phyloP scores from a whole-genome alignment of 352 stramenopile genomes.

The Phytopythium delawarense region DNA sequence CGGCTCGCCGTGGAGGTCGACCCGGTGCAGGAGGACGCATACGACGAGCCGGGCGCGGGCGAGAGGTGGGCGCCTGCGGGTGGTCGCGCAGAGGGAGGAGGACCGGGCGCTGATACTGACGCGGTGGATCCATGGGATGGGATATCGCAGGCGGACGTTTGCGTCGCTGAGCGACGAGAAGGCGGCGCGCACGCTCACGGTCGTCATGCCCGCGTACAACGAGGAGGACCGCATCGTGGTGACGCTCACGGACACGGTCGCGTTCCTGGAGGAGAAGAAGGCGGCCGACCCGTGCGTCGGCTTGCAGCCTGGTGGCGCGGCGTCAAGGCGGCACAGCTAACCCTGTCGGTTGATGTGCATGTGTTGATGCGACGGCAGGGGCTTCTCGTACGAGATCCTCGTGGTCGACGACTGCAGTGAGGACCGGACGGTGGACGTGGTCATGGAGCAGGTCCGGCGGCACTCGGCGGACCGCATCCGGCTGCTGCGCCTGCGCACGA shows the following conservation, averaged over 20 bases:
- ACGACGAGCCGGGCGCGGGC: conserved; percentile 42
- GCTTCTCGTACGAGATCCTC: conserved; percentile 84
- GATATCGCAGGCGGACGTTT: conserved; percentile 35
- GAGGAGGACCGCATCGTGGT: conserved; percentile 90
- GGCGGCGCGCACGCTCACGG: conserved; percentile 63
- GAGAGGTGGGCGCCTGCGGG: conserved; percentile 24
- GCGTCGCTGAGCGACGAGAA: conserved; percentile 54
- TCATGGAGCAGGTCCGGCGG: conserved; percentile 45
- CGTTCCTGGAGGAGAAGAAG: conserved; percentile 80
- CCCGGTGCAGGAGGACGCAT: conserved; percentile 47
- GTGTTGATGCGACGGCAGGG: conserved; percentile 1
- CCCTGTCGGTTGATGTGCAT: background rate
- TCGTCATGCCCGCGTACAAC: conserved; percentile 95
- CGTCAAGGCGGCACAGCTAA: background rate
- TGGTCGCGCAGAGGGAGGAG: background rate
- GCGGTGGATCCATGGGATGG: conserved; percentile 1
- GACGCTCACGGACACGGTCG: conserved; percentile 88
- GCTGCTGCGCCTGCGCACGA: conserved; percentile 76
- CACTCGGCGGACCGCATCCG: conserved; percentile 54
- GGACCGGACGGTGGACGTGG: conserved; percentile 77
- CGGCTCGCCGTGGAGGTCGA: conserved; percentile 45
- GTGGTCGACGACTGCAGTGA: conserved; percentile 92
- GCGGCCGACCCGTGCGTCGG: conserved; percentile 32
- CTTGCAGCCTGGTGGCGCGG: background rate
- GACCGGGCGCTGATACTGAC: background rate